Conservation (phyloP, 2,329 filamentous ascomycete genomes). For the Graphium sp. region DNA sequence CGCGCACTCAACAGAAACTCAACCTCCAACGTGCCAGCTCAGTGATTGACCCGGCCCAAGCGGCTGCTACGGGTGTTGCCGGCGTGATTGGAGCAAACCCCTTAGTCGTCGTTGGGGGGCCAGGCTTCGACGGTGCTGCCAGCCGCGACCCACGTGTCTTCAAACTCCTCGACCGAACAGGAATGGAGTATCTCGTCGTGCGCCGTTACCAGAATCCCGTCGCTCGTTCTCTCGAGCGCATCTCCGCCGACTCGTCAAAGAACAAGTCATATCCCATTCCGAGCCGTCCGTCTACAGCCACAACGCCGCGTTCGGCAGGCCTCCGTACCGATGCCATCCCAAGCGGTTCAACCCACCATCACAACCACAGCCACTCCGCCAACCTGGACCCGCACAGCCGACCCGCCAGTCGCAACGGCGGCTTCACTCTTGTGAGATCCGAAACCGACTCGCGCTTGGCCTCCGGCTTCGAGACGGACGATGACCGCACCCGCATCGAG, state of each 20-base stretch:
- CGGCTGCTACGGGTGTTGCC: background rate
- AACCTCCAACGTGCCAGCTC: slow-evolving; percentile 60
- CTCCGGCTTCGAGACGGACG: slow-evolving; percentile 23
- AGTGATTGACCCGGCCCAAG: slow-evolving; percentile 47
- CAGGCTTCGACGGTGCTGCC: slow-evolving; percentile 31
- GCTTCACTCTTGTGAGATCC: slow-evolving; percentile 17
- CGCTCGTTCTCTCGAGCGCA: slow-evolving; percentile 39
- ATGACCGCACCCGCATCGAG: background rate
- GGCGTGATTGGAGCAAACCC: slow-evolving; percentile 16
- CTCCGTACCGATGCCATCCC: background rate
- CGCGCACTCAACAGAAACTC: slow-evolving; percentile 59
- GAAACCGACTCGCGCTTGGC: slow-evolving; percentile 4
- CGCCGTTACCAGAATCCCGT: slow-evolving; percentile 57
- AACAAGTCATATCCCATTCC: background rate
- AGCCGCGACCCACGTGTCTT: slow-evolving; percentile 44
- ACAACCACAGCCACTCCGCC: slow-evolving; percentile 7
- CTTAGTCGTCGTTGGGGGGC: slow-evolving; percentile 32
- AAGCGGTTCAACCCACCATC: background rate
- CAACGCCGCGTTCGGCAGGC: background rate
- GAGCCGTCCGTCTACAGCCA: background rate
- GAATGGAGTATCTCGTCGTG: slow-evolving; percentile 59
- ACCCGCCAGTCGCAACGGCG: slow-evolving; percentile 14
- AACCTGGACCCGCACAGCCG: slow-evolving; percentile 33
- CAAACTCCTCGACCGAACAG: slow-evolving; percentile 50
- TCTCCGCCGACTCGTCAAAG: slow-evolving; percentile 13